Conservation (phyloP, 352 stramenopile species). For the Phytophthora pluvialis region DNA sequence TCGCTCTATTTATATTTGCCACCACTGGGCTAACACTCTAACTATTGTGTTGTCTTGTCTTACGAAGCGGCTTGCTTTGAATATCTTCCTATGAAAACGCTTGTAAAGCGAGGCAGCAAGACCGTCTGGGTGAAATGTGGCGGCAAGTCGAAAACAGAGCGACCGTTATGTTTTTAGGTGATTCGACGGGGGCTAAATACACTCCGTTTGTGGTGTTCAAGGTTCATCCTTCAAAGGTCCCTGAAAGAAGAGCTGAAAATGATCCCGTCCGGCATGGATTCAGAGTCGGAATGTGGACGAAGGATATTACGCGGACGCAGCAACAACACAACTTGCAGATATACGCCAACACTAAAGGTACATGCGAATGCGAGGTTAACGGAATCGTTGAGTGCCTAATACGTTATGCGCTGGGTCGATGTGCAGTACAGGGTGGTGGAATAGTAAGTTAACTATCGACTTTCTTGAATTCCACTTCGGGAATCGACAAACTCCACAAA, state of each 20-base stretch:
- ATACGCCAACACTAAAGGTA: neutral
- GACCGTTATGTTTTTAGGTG: neutral
- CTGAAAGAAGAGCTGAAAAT: neutral
- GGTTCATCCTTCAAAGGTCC: neutral
- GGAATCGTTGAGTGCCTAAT: too few species aligned
- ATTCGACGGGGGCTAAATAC: neutral
- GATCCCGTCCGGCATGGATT: neutral
- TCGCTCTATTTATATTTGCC: too few species aligned
- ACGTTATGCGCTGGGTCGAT: too few species aligned
- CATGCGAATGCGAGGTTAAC: too few species aligned
- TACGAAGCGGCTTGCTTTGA: neutral
- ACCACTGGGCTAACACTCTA: too few species aligned
- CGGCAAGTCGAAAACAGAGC: too few species aligned
- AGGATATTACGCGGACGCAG: neutral
- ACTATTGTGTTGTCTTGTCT: too few species aligned
- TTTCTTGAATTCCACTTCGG: too few species aligned
- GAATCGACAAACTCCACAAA: too few species aligned
- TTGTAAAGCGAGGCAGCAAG: neutral
- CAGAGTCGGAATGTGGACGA: neutral
- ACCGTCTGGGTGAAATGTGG: neutral
- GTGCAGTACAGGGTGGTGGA: neutral
- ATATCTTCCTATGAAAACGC: neutral
- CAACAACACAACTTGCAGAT: neutral
- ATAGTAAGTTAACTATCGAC: neutral
- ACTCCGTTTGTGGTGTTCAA: conserved; percentile 5